These are phyloP conservation scores for Phaeosphaeriaceae sp. DNA, from an alignment of 2,329 filamentous ascomycete species.

Conservation along the genomic window DNA sequence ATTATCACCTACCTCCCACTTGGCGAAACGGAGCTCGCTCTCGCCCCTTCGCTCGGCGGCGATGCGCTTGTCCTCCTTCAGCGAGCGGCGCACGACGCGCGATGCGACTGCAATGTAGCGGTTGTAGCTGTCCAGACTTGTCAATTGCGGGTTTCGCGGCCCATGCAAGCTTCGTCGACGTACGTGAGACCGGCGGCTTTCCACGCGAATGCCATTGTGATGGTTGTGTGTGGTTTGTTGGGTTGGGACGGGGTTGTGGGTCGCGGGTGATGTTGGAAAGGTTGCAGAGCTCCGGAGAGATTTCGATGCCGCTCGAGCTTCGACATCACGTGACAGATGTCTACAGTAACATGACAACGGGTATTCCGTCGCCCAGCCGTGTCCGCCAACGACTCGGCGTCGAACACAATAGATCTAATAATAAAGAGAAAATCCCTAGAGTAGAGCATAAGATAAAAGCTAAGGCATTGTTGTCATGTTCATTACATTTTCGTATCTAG, in stretches of 20 bases:
- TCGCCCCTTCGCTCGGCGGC: slow-evolving; percentile 87
- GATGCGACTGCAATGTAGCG: slow-evolving; percentile 96
- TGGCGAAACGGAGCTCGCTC: slow-evolving; percentile 87
- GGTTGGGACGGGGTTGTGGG: slow-evolving; percentile 29
- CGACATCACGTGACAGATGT: slow-evolving; percentile 28
- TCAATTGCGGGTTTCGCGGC: slow-evolving; percentile 35
- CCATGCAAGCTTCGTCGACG: slow-evolving; percentile 49
- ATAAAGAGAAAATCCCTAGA: no score
- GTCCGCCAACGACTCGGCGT: no score
- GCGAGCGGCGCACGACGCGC: slow-evolving; percentile 91
- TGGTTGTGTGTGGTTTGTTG: slow-evolving; percentile 41
- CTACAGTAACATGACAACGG: no score
- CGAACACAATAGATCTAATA: no score
- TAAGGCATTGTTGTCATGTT: slow-evolving; percentile 14
- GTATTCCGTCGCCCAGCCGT: no score
- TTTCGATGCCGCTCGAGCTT: slow-evolving; percentile 36
- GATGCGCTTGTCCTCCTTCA: slow-evolving; percentile 94
- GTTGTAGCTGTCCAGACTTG: slow-evolving; percentile 80
- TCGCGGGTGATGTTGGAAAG: slow-evolving; percentile 34
- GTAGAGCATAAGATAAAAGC: not conserved
- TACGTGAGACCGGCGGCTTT: slow-evolving; percentile 97
- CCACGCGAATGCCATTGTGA: slow-evolving; percentile 96
- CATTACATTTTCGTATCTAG: slow-evolving; percentile 32
- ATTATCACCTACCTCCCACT: slow-evolving; percentile 83
- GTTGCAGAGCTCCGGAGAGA: slow-evolving; percentile 34